Percentiles rank a stretch among this genome's conserved stretches.
These are phyloP conservation scores for Dictyostelium firmibasis DNA, from an alignment of 78 protist species.

Conservation along the genomic window DNA sequence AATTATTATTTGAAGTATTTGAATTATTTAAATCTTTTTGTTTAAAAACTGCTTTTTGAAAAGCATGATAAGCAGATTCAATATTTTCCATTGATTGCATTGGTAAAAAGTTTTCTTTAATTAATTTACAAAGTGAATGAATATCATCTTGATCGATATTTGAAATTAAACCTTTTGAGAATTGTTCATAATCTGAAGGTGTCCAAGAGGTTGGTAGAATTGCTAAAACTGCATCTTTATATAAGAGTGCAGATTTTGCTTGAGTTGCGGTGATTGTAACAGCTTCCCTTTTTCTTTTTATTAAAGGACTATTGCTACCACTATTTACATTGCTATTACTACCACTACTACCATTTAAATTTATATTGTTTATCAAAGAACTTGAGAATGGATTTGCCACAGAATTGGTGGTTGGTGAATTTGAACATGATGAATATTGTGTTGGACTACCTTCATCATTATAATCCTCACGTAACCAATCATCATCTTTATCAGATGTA, in stretches of 20 bases:
- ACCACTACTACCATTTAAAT: not conserved
- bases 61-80: constrained; percentile 57
- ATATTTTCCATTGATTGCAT: constrained; percentile 48
- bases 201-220: constrained; percentile 47
- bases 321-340: not conserved
- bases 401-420: constrained; percentile 9
- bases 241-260: constrained; percentile 37
- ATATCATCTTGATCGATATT: constrained; percentile 67
- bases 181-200: constrained; percentile 45
- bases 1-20: not conserved
- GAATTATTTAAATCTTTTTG: constrained; percentile 20
- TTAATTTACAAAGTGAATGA: constrained; percentile 56
- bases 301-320: not conserved
- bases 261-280: constrained; percentile 46
- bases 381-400: constrained; percentile 8
- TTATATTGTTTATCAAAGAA: not conserved
- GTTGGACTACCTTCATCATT: constrained; percentile 11
- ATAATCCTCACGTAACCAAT: constrained; percentile 3
- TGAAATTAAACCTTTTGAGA: constrained; percentile 54
- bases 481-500: not conserved
- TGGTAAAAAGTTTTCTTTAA: constrained; percentile 44
- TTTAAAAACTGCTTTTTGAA: constrained; percentile 54
- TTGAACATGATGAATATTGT: not conserved
- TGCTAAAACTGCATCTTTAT: constrained; percentile 37
- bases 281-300: constrained; percentile 6